These are phyloP conservation scores for Tuber indicum DNA, from an alignment of 495 filamentous ascomycete genomes.

Conservation along the genomic window DNA sequence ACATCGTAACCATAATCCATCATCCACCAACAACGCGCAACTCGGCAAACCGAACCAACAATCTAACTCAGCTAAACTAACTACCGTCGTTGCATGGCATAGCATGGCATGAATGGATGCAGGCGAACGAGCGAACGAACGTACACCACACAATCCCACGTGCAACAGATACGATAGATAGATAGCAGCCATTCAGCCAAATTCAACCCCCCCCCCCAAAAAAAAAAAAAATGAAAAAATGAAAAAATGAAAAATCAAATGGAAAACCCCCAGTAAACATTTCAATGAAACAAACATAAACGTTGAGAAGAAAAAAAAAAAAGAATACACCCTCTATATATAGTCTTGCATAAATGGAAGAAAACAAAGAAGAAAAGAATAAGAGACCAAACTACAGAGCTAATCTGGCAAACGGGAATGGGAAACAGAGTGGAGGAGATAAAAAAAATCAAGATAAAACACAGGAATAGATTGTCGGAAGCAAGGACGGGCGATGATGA, in stretches of 20 bases:
- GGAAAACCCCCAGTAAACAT: neutral
- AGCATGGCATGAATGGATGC: neutral
- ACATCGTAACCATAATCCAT: neutral
- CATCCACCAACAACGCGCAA: neutral
- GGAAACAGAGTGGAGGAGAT: neutral
- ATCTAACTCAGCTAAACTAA: neutral
- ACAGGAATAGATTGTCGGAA: neutral
- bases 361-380: neutral
- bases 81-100: conserved; percentile 1
- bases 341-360: neutral
- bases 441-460: neutral
- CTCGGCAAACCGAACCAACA: neutral
- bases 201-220: neutral
- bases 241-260: neutral
- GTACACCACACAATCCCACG: neutral
- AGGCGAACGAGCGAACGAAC: neutral
- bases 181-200: neutral
- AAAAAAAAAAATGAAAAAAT: no score
- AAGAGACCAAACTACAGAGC: neutral
- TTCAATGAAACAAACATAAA: conserved; percentile 1
- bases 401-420: neutral
- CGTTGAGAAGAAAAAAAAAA: neutral
- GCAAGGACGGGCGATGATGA: neutral
- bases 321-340: neutral
- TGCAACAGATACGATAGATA: neutral